Base-by-base conservation (phyloP, 352 stramenopile genomes). In the Phytopythium vexans region DNA sequence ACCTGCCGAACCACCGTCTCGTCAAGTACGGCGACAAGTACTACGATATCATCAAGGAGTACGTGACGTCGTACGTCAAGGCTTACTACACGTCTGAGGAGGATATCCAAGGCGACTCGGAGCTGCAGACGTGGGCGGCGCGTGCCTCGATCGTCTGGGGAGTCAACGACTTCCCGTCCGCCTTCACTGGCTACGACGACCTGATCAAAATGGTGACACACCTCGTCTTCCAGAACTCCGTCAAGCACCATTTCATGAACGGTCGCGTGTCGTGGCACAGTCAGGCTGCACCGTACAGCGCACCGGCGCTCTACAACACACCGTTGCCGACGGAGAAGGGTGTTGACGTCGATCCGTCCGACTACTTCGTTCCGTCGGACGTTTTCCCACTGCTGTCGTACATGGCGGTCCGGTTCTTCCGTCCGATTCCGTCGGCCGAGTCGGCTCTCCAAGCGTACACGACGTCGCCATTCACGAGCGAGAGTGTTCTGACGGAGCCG, bases 211-310 rank as follows among this genome's bases (percentile, higher is more conserved):
- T 83, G 4, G 14, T 83, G 41, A 62, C 61, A 12, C 49, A 78
- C 36, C 52, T 76, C 16, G 58, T 80, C 15, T 80, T 76, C 38
- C 57, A 69, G 47, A 68, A 54, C 33, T 47, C 62, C 0, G 54
- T 78, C 32, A 65, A 67, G 21, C 70, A 83, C 60, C 65, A 80
- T 37, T 62, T 65, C 27, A 76, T 83, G 64, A 79, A 78, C 52
- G 67, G 73, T n/a, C 40, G 52, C 4, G 50, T 57, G 8, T 67
- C 64, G 8, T 83, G 73, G 73, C 60, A 80, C 56, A 58, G 48
- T 16, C 62, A 58, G 36, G 59, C 55, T 8, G 56, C 63, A 16
- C 67, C 67, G 3, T 75, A 60, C 39, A 54, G 56, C 35, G 33
- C 56, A 1, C 42, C 63, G 47, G 62, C 67, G 33, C 58, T 72